Conservation (phyloP, 495 filamentous ascomycete genomes). For the Neurospora tetrasperma region DNA sequence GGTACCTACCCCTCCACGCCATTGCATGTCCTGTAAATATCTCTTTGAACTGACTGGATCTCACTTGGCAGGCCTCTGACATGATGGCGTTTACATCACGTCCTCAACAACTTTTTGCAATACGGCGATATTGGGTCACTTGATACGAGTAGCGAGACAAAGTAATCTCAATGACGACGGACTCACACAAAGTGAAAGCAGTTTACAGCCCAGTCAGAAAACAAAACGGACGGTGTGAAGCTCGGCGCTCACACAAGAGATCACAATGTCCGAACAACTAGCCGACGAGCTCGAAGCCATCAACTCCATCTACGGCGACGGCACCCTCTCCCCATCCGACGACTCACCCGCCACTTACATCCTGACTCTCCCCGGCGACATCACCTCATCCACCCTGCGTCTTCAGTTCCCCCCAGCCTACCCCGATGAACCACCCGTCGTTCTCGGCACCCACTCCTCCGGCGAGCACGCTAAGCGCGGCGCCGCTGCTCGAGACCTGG, state of each 20-base stretch:
- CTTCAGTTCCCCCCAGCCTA: constrained; percentile 63
- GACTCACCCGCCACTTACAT: constrained; percentile 32
- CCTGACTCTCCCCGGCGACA: constrained; percentile 39
- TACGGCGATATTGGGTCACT: not conserved
- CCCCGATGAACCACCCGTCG: constrained; percentile 53
- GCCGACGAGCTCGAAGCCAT: constrained; percentile 79
- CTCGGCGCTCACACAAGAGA: not conserved
- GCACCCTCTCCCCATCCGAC: constrained; percentile 40
- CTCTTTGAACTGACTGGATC: not conserved
- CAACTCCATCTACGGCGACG: constrained; percentile 81
- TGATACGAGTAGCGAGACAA: not conserved
- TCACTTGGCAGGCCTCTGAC: not conserved
- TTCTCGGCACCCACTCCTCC: constrained; percentile 57
- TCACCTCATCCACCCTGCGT: constrained; percentile 38
- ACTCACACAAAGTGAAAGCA: not conserved
- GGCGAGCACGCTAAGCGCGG: constrained; percentile 52
- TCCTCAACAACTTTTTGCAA: not conserved
- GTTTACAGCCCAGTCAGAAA: not conserved
- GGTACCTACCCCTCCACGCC: not conserved
- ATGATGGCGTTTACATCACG: not conserved
- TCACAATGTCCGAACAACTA: constrained; percentile 62
- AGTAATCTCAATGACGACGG: not conserved
- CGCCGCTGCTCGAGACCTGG: constrained; percentile 54
- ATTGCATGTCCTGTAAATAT: not conserved
- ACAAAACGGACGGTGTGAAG: not conserved